Evolutionary conservation across 1,139 yeast species (phyloP).

Genomic region (Geotrichum candidum): DNA sequence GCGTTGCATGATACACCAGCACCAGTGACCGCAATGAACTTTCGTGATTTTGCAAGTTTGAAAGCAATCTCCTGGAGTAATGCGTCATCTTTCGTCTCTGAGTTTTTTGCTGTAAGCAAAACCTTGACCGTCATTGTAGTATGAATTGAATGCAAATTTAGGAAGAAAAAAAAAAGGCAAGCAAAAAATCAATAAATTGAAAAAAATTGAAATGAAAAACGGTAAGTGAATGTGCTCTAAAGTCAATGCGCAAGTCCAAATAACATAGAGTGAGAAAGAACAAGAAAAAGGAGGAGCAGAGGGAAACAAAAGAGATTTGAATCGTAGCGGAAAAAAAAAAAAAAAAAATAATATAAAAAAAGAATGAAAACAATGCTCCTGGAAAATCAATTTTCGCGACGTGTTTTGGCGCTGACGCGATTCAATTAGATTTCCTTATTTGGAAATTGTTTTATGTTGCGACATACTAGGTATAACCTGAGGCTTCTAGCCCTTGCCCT

Average conservation of each 20-base stretch:
- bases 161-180: background rate
- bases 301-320: background rate
- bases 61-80: conserved; percentile 12
- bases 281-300: background rate
- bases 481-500: background rate
- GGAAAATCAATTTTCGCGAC: background rate
- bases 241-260: too few relatives aligned
- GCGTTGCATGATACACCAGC: conserved; percentile 97
- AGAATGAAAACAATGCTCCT: background rate
- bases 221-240: too few relatives aligned
- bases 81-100: background rate
- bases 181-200: background rate
- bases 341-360: background rate
- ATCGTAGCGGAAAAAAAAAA: background rate
- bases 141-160: background rate
- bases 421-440: background rate
- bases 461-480: conserved; percentile 26
- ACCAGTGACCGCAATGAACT: conserved; percentile 54
- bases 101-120: background rate
- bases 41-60: conserved; percentile 21
- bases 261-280: background rate
- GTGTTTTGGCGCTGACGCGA: background rate
- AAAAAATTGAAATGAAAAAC: too few relatives aligned
- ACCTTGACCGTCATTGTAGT: conserved; percentile 8
- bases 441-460: background rate